Percentiles rank a stretch among this genome's conserved stretches.
These are phyloP conservation scores for Eucommia ulmoides DNA, from an alignment of 257 asterid genomes.

Conservation along the genomic window DNA sequence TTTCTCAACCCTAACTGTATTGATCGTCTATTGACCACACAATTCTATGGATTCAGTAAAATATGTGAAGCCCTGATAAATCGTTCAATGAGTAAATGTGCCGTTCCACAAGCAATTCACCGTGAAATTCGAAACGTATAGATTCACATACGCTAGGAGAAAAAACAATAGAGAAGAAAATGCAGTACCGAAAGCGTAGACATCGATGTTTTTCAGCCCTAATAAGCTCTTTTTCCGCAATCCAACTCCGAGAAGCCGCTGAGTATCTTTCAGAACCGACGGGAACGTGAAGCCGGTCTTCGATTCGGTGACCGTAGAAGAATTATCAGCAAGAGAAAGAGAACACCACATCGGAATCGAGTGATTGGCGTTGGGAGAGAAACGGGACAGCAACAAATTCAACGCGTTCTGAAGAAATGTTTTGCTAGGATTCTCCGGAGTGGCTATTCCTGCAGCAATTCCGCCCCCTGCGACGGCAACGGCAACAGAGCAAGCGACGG, in stretches of 20 bases:
- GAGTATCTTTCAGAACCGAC: conserved; percentile 50
- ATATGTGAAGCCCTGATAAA: background rate
- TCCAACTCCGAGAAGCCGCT: conserved; percentile 82
- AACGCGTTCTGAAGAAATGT: conserved; percentile 30
- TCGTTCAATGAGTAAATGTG: background rate
- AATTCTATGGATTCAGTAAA: background rate
- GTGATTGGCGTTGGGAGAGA: conserved; percentile 11
- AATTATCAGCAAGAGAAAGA: conserved; percentile 36
- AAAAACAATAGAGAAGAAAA: conserved; percentile 8
- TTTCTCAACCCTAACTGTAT: too few relatives aligned
- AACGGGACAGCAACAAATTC: conserved; percentile 28
- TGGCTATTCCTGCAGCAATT: conserved; percentile 30
- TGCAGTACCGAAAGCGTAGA: conserved; percentile 74
- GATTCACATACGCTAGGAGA: background rate
- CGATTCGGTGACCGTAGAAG: conserved; percentile 50
- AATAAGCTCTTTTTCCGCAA: conserved; percentile 52
- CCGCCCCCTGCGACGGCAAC: conserved; percentile 22
- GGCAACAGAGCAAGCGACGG: conserved; percentile 24
- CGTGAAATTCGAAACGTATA: background rate
- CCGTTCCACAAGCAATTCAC: too few relatives aligned
- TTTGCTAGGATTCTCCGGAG: conserved; percentile 26
- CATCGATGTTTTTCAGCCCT: conserved; percentile 84
- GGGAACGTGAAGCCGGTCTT: conserved; percentile 76
- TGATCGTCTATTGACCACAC: background rate
- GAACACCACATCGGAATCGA: conserved; percentile 54